These are phyloP conservation scores for Arabis alpina DNA, from an alignment of 345 rosid species.

Conservation along the genomic window DNA sequence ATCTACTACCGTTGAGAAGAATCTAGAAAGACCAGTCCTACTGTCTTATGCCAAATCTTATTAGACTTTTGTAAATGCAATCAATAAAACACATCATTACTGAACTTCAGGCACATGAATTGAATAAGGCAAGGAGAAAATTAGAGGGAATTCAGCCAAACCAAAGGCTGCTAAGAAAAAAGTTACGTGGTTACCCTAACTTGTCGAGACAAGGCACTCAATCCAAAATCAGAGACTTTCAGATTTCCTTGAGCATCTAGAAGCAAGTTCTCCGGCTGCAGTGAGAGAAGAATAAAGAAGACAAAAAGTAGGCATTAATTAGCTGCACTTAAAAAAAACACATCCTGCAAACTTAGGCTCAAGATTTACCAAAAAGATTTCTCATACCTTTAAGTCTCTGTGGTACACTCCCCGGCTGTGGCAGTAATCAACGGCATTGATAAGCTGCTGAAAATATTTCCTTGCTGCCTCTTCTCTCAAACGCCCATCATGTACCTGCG, in stretches of 20 bases:
- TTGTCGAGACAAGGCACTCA: conserved; percentile 98
- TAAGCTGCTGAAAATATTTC: conserved; percentile 90
- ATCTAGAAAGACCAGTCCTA: conserved; percentile 5
- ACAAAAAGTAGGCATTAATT: background rate
- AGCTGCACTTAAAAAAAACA: background rate
- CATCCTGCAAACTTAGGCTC: conserved; percentile 16
- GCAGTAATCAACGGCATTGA: conserved; percentile 96
- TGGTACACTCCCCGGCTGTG: conserved; percentile 96
- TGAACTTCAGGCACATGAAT: conserved; percentile 10
- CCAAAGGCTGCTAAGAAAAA: conserved; percentile 7
- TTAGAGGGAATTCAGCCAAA: background rate
- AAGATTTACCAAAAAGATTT: background rate
- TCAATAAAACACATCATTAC: conserved; percentile 3
- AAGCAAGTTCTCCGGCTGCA: conserved; percentile 96
- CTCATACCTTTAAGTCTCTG: conserved; percentile 81
- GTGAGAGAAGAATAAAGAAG: background rate
- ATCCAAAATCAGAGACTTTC: conserved; percentile 96
- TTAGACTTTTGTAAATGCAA: background rate
- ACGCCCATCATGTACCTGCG: conserved; percentile 90
- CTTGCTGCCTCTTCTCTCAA: conserved; percentile 87
- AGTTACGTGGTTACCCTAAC: conserved; percentile 65
- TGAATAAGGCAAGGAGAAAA: background rate
- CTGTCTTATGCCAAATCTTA: conserved; percentile 13
- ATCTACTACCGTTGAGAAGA: conserved; percentile 73
- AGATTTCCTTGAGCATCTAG: conserved; percentile 87